Percentiles rank a stretch among this genome's conserved stretches.
These are phyloP conservation scores for Soucietia sequanensis DNA, from an alignment of 805 yeast species.

Conservation along the genomic window DNA sequence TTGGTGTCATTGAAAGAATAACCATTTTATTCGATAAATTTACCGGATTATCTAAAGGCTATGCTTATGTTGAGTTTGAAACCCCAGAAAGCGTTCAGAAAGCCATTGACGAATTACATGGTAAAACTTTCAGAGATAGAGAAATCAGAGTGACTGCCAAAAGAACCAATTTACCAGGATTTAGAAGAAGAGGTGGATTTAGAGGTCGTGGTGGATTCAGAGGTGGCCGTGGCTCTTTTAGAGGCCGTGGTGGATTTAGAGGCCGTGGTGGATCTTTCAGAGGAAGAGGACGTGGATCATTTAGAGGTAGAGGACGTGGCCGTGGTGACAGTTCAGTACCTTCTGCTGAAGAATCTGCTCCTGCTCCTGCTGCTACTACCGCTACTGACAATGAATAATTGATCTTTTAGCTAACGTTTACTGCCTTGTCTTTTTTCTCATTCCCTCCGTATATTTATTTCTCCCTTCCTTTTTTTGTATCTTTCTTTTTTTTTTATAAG, in stretches of 20 bases:
- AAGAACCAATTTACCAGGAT: slow-evolving; percentile 56
- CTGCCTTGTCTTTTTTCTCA: not conserved
- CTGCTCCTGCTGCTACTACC: not conserved
- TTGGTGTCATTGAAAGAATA: slow-evolving; percentile 50
- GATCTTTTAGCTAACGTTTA: no score
- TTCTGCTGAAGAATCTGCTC: not conserved
- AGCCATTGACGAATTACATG: slow-evolving; percentile 47
- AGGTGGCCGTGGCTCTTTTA: slow-evolving; percentile 28
- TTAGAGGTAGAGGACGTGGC: slow-evolving; percentile 10
- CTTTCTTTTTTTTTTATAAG: no score
- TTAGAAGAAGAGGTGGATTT: slow-evolving; percentile 19
- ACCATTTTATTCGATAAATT: slow-evolving; percentile 48
- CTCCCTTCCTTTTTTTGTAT: no score
- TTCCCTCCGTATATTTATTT: no score
- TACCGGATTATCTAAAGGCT: slow-evolving; percentile 53
- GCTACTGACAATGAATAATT: not conserved
- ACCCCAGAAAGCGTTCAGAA: slow-evolving; percentile 36
- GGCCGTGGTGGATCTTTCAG: slow-evolving; percentile 17
- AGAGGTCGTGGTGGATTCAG: slow-evolving; percentile 33
- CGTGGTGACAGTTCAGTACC: not conserved
- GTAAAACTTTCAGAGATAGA: slow-evolving; percentile 44
- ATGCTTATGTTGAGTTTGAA: slow-evolving; percentile 63
- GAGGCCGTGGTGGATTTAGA: slow-evolving; percentile 15
- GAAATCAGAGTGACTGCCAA: slow-evolving; percentile 47
- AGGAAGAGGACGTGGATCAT: no score